These are phyloP conservation scores for Chaetomium tenue DNA, from an alignment of 495 filamentous ascomycete species.

Conservation along the genomic window DNA sequence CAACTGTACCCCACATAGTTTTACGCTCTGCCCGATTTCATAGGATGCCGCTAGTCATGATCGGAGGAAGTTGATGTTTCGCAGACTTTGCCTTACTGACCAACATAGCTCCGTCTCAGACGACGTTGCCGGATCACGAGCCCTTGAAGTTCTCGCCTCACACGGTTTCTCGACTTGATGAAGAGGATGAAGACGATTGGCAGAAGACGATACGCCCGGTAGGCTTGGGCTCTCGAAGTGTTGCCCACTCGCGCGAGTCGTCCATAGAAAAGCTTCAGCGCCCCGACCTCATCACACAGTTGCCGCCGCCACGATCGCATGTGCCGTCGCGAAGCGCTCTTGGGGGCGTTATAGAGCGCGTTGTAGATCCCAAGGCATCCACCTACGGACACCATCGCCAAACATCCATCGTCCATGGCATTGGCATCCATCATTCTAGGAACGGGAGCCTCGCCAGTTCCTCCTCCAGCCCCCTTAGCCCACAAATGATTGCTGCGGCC, in stretches of 20 bases:
- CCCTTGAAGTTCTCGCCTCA: slow-evolving; percentile 47
- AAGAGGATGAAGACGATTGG: slow-evolving; percentile 46
- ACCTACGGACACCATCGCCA: slow-evolving; percentile 88
- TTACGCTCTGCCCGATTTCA: not conserved
- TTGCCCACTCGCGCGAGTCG: slow-evolving; percentile 51
- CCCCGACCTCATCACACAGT: slow-evolving; percentile 45
- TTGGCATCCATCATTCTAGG: slow-evolving; percentile 87
- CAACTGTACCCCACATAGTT: slow-evolving; percentile 16
- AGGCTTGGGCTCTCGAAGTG: slow-evolving; percentile 37
- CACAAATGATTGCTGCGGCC: slow-evolving; percentile 74
- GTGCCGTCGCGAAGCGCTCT: slow-evolving; percentile 44
- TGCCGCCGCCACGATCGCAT: slow-evolving; percentile 37
- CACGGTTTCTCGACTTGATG: slow-evolving; percentile 44
- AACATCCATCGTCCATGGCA: slow-evolving; percentile 90
- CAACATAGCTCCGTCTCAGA: slow-evolving; percentile 50
- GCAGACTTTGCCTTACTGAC: slow-evolving; percentile 27
- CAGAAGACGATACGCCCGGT: slow-evolving; percentile 45
- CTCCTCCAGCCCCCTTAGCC: slow-evolving; percentile 74
- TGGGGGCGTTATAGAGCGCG: slow-evolving; percentile 62
- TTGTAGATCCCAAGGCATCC: slow-evolving; percentile 46
- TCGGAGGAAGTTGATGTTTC: slow-evolving; percentile 2
- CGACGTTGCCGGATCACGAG: slow-evolving; percentile 53
- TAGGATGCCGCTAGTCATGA: not conserved
- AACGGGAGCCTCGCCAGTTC: slow-evolving; percentile 67
- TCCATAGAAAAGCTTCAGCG: slow-evolving; percentile 54